Percentiles rank a stretch among this genome's conserved stretches.
These are phyloP conservation scores for Pythium dissimile DNA, from an alignment of 352 stramenopile genomes.

Conservation along the genomic window DNA sequence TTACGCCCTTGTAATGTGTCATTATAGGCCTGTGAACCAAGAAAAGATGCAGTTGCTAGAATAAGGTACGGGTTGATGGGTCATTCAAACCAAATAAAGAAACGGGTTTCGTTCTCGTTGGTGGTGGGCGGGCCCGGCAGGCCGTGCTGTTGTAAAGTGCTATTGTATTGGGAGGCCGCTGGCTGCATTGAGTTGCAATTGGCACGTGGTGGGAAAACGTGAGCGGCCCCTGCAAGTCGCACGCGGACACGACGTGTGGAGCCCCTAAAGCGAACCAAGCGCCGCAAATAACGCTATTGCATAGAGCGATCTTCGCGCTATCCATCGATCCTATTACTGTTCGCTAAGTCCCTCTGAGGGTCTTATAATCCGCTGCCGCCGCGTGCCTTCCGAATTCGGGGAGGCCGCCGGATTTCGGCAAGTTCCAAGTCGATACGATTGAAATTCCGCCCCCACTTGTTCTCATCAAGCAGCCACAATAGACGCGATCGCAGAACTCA, in stretches of 20 bases:
- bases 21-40: neutral
- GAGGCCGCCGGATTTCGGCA: neutral
- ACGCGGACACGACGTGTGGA: slow-evolving; percentile 5
- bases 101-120: slow-evolving; percentile 13
- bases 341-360: neutral
- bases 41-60: neutral
- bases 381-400: neutral
- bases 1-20: neutral
- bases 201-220: slow-evolving; percentile 20
- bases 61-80: neutral
- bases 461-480: slow-evolving; percentile 28
- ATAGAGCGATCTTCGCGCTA: slow-evolving; percentile 12
- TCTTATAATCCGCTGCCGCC: neutral
- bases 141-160: slow-evolving; percentile 6
- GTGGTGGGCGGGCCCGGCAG: slow-evolving; percentile 14
- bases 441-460: slow-evolving; percentile 1
- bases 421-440: neutral
- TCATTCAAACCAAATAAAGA: neutral
- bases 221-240: neutral
- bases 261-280: neutral
- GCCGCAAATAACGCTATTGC: neutral
- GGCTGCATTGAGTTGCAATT: slow-evolving; percentile 32
- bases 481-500: slow-evolving; percentile 38
- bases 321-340: slow-evolving; percentile 2
- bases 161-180: slow-evolving; percentile 15